Evolutionary conservation across 2,329 filamentous ascomycete species (phyloP), one percentile per base, ranked within the genome.

Genomic region (Fusarium gaditjirri): DNA sequence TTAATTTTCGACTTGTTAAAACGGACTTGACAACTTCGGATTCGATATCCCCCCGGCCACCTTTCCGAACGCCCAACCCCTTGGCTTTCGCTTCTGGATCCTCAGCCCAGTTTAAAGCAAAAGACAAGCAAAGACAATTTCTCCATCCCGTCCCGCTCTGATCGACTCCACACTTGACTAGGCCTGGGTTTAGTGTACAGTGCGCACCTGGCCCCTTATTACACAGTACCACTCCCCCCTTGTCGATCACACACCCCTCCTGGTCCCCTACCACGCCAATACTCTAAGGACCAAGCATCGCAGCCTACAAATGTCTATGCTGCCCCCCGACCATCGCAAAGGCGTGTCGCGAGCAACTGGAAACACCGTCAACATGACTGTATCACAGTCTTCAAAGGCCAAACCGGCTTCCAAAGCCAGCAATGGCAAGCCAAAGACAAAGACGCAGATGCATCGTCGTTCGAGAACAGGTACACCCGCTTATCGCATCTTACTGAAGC

Each of bases 381-480:
- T 87, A 79, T 83, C 89, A 81, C 86, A 88, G 81, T 82, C 86
- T 70, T 79, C 84, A 76, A 91, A 91, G 84, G 80, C 86, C 79
- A 91, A 90, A 83, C 75, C 85, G 80, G 84, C 86, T 79, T 82
- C 86, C 58, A 90, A 90, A 82, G 81, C 84, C 71, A 83, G 76
- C 80, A 85, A 84, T 83, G 84, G 84, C 76, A 84, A 86, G 78
- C 81, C 89, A 72, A 94, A 93, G 84, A 85, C 89, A 79, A 92
- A 93, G 83, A 85, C 90, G 78, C 95, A 97, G 86, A 94, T 96
- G 91, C 95, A 98, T 83, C 91, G 94, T 82, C 90, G 95, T 79
- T 98, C 95, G 83, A 91, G 95, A 84, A 97, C 94, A 90, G 95
- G 95, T 97, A 88, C 66, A 38, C 29, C 36, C 73, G 78, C 79